These are phyloP conservation scores for Beauveria pseudobassiana DNA, from an alignment of 2,329 filamentous ascomycete species.

Conservation along the genomic window DNA sequence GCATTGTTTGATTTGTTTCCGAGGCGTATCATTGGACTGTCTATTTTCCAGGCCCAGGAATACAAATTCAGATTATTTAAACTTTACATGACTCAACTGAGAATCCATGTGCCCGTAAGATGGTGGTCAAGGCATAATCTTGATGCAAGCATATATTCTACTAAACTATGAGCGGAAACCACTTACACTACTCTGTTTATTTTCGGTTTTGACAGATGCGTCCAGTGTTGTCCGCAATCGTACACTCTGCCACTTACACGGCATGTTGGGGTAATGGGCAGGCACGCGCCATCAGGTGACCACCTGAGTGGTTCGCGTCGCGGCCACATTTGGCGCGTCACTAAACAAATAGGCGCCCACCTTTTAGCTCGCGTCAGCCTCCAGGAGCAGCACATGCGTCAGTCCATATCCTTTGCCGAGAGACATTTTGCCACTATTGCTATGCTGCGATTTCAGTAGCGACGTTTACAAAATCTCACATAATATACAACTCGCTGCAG, in stretches of 20 bases:
- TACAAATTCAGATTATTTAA: background rate
- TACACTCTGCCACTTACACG: background rate
- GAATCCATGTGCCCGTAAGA: too few species aligned
- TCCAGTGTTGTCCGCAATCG: too few species aligned
- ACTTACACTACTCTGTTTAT: too few species aligned
- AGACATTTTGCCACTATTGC: background rate
- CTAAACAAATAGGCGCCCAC: conserved; percentile 13
- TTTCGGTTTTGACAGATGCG: too few species aligned
- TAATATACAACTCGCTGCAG: background rate
- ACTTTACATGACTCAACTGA: background rate
- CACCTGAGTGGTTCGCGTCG: conserved; percentile 31
- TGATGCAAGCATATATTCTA: too few species aligned
- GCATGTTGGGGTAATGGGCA: background rate
- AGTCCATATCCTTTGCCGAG: background rate
- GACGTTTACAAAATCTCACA: too few species aligned
- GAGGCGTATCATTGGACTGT: conserved; percentile 10
- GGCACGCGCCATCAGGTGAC: conserved; percentile 23
- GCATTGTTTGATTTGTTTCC: conserved; percentile 12
- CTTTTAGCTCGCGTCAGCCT: background rate
- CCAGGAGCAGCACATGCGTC: background rate
- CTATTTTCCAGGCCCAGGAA: conserved; percentile 9
- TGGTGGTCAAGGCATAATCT: too few species aligned
- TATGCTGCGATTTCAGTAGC: background rate
- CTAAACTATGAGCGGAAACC: too few species aligned
- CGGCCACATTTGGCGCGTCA: conserved; percentile 10